phyloP scores from a whole-genome alignment of 768 basidiomycete genomes.

The Crepidotus variabilis region DNA sequence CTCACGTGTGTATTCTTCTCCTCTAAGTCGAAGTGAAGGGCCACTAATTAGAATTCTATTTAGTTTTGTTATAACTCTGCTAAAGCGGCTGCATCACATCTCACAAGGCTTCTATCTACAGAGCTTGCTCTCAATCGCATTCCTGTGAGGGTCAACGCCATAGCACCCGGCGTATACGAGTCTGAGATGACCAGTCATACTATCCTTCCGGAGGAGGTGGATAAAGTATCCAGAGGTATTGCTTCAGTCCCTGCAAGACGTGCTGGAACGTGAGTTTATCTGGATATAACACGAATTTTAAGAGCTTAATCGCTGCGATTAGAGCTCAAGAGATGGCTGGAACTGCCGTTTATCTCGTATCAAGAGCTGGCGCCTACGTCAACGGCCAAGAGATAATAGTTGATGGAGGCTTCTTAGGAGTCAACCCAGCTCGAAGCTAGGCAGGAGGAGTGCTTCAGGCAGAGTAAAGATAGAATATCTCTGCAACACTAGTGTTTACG shows the following conservation, averaged over 20 bases:
- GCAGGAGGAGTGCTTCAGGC: not conserved
- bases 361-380: constrained; percentile 67
- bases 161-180: constrained; percentile 73
- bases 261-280: constrained; percentile 56
- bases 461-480: too few relatives aligned
- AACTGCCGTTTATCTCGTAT: constrained; percentile 72
- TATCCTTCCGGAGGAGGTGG: constrained; percentile 43
- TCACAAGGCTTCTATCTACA: constrained; percentile 75
- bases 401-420: constrained; percentile 71
- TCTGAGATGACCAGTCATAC: constrained; percentile 69
- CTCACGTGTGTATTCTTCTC: constrained; percentile 53
- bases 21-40: not conserved
- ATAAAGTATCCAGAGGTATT: constrained; percentile 58
- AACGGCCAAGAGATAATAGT: constrained; percentile 78
- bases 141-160: constrained; percentile 67
- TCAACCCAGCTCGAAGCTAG: constrained; percentile 55
- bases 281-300: too few relatives aligned
- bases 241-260: constrained; percentile 57
- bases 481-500: not conserved
- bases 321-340: constrained; percentile 76
- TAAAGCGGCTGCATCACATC: constrained; percentile 72
- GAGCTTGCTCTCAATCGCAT: constrained; percentile 69
- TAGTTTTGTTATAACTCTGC: constrained; percentile 83
- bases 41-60: not conserved
- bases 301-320: not conserved